Evolutionary conservation across 2,329 filamentous ascomycete genomes (phyloP).

Genomic region (Penicillium corylophilum): DNA sequence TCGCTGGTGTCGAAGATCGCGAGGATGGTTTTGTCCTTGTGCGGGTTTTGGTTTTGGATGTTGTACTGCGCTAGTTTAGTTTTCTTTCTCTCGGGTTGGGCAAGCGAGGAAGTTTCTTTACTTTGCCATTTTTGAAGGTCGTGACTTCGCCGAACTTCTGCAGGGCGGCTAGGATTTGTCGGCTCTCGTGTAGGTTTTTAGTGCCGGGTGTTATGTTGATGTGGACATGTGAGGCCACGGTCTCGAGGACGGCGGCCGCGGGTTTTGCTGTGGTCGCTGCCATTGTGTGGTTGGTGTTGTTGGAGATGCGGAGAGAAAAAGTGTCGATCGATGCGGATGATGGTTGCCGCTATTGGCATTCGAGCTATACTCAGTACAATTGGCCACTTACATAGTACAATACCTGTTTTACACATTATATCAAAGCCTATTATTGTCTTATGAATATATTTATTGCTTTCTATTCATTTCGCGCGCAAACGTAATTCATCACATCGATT

Average conservation of each 20-base stretch:
- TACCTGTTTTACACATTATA: no score
- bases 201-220: conserved; percentile 31
- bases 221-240: conserved; percentile 27
- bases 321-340: conserved; percentile 4
- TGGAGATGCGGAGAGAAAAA: conserved; percentile 13
- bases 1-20: conserved; percentile 40
- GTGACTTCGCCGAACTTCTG: conserved; percentile 45
- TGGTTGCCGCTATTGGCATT: conserved; percentile 11
- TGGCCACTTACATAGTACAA: background rate
- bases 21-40: conserved; percentile 23
- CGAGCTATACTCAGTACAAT: background rate
- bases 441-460: background rate
- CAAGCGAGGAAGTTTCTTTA: conserved; percentile 17
- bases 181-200: conserved; percentile 34
- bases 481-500: no score
- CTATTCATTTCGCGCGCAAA: conserved; percentile 9
- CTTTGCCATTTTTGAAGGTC: conserved; percentile 39
- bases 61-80: conserved; percentile 28
- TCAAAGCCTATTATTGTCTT: background rate
- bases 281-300: conserved; percentile 10
- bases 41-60: conserved; percentile 5
- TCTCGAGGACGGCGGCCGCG: conserved; percentile 1
- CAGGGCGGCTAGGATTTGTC: conserved; percentile 35
- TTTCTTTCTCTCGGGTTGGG: no score
- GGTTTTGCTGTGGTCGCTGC: background rate